A percentile compares a stretch with the other conserved stretches of the same genome.
Conservation (phyloP, 768 basidiomycete species). For the Cystobasidium onofrii region DNA sequence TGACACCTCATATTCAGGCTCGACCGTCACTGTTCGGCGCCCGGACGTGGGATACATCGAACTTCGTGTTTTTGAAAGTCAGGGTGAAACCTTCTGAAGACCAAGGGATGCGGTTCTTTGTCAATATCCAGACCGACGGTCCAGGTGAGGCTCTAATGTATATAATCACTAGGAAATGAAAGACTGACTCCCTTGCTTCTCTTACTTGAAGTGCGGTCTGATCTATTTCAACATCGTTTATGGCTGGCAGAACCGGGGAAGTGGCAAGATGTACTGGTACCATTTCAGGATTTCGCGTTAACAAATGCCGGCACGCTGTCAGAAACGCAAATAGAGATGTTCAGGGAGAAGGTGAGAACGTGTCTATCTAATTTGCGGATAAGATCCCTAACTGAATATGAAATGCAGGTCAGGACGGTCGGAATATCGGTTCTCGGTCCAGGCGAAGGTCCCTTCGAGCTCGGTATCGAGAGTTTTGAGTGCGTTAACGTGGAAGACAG, state of each 20-base stretch:
- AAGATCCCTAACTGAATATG: too few species aligned
- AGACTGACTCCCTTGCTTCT: background rate
- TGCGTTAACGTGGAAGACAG: slow-evolving; percentile 26
- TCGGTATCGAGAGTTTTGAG: slow-evolving; percentile 28
- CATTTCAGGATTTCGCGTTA: slow-evolving; percentile 54
- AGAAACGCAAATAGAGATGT: slow-evolving; percentile 62
- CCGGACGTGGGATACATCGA: slow-evolving; percentile 70
- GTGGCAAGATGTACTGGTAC: slow-evolving; percentile 80
- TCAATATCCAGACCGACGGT: slow-evolving; percentile 85
- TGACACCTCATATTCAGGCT: slow-evolving; percentile 48
- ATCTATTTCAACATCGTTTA: slow-evolving; percentile 93
- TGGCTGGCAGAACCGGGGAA: slow-evolving; percentile 56
- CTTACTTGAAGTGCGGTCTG: slow-evolving; percentile 59
- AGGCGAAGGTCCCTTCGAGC: slow-evolving; percentile 27
- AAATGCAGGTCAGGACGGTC: slow-evolving; percentile 28
- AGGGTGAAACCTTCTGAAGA: slow-evolving; percentile 55
- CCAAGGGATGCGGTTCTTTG: slow-evolving; percentile 69
- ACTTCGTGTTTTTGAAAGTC: slow-evolving; percentile 70
- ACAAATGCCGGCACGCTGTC: slow-evolving; percentile 52
- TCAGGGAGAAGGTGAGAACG: slow-evolving; percentile 61
- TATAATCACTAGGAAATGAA: background rate
- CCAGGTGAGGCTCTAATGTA: slow-evolving; percentile 41
- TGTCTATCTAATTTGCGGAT: slow-evolving; percentile 28
- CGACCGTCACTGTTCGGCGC: slow-evolving; percentile 82
- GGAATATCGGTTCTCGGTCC: slow-evolving; percentile 33